Conservation (phyloP, 2,329 filamentous ascomycete genomes). For the Penicillium sp. region DNA sequence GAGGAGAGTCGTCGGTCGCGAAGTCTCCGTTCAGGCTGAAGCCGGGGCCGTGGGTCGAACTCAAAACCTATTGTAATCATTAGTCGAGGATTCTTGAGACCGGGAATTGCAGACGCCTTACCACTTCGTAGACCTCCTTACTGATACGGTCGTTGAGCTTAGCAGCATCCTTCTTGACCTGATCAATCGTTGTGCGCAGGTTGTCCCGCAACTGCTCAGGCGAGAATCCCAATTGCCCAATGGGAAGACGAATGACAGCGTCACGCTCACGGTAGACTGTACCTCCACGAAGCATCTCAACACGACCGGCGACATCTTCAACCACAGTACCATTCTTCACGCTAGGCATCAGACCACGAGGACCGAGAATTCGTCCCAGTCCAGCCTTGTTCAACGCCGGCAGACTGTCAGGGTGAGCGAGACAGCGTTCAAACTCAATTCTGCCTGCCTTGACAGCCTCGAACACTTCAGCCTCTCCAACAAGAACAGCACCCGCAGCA, state of each 20-base stretch:
- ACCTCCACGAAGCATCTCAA: slow-evolving; percentile 79
- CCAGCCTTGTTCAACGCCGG: slow-evolving; percentile 77
- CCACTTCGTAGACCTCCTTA: slow-evolving; percentile 74
- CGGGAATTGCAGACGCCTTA: slow-evolving; percentile 38
- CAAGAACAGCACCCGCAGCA: slow-evolving; percentile 74
- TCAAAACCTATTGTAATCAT: slow-evolving; percentile 63
- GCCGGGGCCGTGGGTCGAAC: slow-evolving; percentile 82
- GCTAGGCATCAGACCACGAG: slow-evolving; percentile 89
- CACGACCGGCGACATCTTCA: slow-evolving; percentile 70
- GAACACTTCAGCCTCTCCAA: slow-evolving; percentile 85
- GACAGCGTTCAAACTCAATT: slow-evolving; percentile 83
- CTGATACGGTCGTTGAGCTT: slow-evolving; percentile 62
- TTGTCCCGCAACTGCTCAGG: slow-evolving; percentile 85
- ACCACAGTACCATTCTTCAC: slow-evolving; percentile 86
- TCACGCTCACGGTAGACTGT: slow-evolving; percentile 83
- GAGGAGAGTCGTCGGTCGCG: slow-evolving; percentile 59
- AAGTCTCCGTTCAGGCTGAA: slow-evolving; percentile 84
- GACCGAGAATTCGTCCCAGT: slow-evolving; percentile 79
- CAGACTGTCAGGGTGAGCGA: slow-evolving; percentile 80
- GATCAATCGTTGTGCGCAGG: slow-evolving; percentile 72
- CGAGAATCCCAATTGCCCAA: slow-evolving; percentile 86
- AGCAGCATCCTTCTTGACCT: slow-evolving; percentile 75
- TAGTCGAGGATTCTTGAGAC: background rate
- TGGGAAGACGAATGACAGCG: slow-evolving; percentile 83
- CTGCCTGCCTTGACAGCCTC: slow-evolving; percentile 71